Base-by-base conservation (phyloP, 805 yeast genomes). In the Metschnikowia cerradonensis region DNA sequence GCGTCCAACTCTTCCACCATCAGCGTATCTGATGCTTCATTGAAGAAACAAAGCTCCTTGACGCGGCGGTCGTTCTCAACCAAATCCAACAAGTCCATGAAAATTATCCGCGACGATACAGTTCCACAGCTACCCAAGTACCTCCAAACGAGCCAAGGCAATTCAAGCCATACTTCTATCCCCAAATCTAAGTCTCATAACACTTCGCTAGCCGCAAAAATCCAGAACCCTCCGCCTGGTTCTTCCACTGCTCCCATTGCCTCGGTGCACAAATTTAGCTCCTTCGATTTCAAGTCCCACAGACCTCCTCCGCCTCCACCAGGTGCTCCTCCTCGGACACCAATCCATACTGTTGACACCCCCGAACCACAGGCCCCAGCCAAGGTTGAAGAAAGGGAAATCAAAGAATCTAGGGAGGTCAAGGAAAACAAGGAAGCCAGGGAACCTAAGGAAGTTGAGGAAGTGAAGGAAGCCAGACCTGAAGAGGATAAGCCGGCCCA, bases 271-370 rank as follows among this genome's bases (percentile, higher is more conserved):
- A 62, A 60, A 49, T 73, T 73, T 19, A 47, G 26, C 32, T 59
- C 56, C 22, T 58, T 55, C 8, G 73, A 70, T 14, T 52, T 70
- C 41, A 67, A 60, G 45, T 49, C 68, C 5, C 76, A 70, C 50
- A 56, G 76, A 45, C 70, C 76, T 4, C 73, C 77, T 20, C 77
- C 77, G 5, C 76, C 77, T 20, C 77, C 78, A 3, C 77, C 75
- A 2, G 31, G 42, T 11, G 50, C 49, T 13, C 30, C 37, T 3
- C 34, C 47, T 6, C 13, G 53, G 15, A 47, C 47, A 13, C 37
- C 53, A 2, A 26, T 45, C n/a, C 48, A 43, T 10, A 39, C 48
- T 3, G 35, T 20, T 3, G 22, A 37, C 4, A 19, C 41, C 3
- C 45, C 44, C 8, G 37, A 44, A 4, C 34, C 34, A 26, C 52